These are phyloP conservation scores for Salix caprea DNA, from an alignment of 345 rosid genomes.

Conservation along the genomic window DNA sequence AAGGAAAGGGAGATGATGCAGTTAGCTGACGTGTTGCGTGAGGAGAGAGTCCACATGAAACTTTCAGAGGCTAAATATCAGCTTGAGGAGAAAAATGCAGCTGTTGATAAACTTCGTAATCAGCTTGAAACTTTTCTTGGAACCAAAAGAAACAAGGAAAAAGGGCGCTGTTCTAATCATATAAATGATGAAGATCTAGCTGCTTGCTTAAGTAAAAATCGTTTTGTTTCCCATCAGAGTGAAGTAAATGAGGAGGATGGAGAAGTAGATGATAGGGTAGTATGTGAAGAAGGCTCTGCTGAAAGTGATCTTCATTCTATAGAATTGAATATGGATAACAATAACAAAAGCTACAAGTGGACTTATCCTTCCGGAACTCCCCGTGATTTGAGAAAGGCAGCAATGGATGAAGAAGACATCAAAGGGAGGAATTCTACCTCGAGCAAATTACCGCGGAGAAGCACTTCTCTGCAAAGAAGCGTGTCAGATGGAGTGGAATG, in stretches of 20 bases:
- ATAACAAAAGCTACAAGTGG: slow-evolving; percentile 63
- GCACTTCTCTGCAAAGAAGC: slow-evolving; percentile 66
- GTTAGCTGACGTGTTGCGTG: slow-evolving; percentile 60
- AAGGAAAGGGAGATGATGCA: slow-evolving; percentile 83
- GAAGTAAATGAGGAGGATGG: slow-evolving; percentile 50
- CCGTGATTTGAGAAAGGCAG: slow-evolving; percentile 29
- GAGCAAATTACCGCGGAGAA: slow-evolving; percentile 44
- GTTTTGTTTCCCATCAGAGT: slow-evolving; percentile 35
- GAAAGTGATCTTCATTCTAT: slow-evolving; percentile 89
- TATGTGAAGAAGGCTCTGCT: slow-evolving; percentile 54
- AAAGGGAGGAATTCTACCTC: slow-evolving; percentile 67
- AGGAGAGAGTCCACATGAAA: slow-evolving; percentile 74
- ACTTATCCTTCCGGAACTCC: slow-evolving; percentile 36
- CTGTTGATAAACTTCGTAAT: slow-evolving; percentile 71
- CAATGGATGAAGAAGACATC: slow-evolving; percentile 42
- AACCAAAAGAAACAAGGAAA: slow-evolving; percentile 58
- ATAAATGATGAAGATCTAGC: slow-evolving; percentile 44
- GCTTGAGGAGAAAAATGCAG: slow-evolving; percentile 74
- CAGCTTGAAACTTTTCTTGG: slow-evolving; percentile 81
- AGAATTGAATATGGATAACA: slow-evolving; percentile 67
- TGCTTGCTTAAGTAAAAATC: slow-evolving; percentile 48
- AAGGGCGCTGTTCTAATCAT: slow-evolving; percentile 40
- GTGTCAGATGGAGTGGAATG: slow-evolving; percentile 81
- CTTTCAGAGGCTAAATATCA: slow-evolving; percentile 75
- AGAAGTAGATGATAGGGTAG: slow-evolving; percentile 58